Conservation (phyloP, 1,284 basidiomycete genomes). For the Boletellus dicymbophilus region DNA sequence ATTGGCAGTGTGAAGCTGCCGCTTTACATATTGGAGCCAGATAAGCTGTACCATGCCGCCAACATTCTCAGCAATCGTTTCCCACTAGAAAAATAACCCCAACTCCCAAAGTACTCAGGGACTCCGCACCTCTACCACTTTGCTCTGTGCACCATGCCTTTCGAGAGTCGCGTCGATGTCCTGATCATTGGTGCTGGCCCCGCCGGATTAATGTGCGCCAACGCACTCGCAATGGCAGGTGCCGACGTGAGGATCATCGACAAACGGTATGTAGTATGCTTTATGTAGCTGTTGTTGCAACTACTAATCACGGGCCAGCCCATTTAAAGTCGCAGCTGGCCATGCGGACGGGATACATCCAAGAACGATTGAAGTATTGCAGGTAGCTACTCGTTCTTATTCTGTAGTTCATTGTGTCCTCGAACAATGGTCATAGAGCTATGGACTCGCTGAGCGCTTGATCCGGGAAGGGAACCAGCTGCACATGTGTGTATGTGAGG, state of each 20-base stretch:
- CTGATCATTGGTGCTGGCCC: constrained; percentile 60
- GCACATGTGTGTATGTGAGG: constrained; percentile 57
- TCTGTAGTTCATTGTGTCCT: background rate
- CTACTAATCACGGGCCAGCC: constrained; percentile 38
- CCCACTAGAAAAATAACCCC: too few species aligned
- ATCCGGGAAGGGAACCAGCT: constrained; percentile 68
- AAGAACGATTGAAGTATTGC: constrained; percentile 75
- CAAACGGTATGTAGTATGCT: constrained; percentile 46
- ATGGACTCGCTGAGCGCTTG: constrained; percentile 68
- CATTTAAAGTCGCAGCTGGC: constrained; percentile 59
- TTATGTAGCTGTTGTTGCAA: too few species aligned
- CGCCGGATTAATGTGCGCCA: constrained; percentile 63
- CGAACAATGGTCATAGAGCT: constrained; percentile 47
- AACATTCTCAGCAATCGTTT: too few species aligned
- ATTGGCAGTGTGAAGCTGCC: too few species aligned
- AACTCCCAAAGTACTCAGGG: too few species aligned
- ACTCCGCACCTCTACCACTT: background rate
- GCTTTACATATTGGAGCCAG: too few species aligned
- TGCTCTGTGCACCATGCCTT: constrained; percentile 6
- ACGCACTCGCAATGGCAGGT: constrained; percentile 61
- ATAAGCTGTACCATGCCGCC: too few species aligned
- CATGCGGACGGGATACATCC: constrained; percentile 83
- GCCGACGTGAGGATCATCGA: constrained; percentile 67
- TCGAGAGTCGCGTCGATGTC: constrained; percentile 49
- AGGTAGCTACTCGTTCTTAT: constrained; percentile 40